phyloP scores from a whole-genome alignment of 2,329 filamentous ascomycete species.

The Huntiella abstrusa region DNA sequence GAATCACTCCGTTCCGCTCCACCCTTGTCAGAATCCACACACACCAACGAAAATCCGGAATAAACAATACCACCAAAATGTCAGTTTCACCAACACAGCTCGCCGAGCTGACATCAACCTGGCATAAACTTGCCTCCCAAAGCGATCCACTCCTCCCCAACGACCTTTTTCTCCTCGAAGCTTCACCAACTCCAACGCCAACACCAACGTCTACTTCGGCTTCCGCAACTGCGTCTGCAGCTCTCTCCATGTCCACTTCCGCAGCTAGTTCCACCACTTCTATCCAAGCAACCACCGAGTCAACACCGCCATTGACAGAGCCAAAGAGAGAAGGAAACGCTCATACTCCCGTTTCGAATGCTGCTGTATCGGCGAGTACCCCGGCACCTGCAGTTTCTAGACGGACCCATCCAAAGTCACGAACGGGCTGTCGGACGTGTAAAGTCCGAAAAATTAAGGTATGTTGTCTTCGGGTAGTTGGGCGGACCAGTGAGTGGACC shows the following conservation, averaged over 20 bases:
- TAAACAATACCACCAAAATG: neutral
- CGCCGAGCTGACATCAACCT: conserved; percentile 7
- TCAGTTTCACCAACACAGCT: neutral
- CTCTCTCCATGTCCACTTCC: neutral
- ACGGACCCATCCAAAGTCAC: conserved; percentile 8
- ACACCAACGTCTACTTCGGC: neutral
- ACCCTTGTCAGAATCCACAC: too few relatives aligned
- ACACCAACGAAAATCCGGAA: neutral
- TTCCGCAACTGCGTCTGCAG: neutral
- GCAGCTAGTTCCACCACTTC: too few relatives aligned
- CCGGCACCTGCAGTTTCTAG: conserved; percentile 4
- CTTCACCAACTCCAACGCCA: neutral
- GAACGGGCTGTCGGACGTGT: conserved; percentile 13
- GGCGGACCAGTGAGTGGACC: too few relatives aligned
- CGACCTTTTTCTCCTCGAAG: neutral
- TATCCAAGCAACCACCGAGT: too few relatives aligned
- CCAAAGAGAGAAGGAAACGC: too few relatives aligned
- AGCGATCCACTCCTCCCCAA: conserved; percentile 3
- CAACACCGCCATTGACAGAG: too few relatives aligned
- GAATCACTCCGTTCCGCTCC: too few relatives aligned
- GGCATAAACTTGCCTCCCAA: conserved; percentile 4
- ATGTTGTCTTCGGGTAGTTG: neutral
- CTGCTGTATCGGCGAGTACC: neutral
- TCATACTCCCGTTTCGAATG: too few relatives aligned
- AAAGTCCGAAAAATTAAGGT: conserved; percentile 14